Conservation (phyloP, 768 basidiomycete species). For the Termitomyces sp. region DNA sequence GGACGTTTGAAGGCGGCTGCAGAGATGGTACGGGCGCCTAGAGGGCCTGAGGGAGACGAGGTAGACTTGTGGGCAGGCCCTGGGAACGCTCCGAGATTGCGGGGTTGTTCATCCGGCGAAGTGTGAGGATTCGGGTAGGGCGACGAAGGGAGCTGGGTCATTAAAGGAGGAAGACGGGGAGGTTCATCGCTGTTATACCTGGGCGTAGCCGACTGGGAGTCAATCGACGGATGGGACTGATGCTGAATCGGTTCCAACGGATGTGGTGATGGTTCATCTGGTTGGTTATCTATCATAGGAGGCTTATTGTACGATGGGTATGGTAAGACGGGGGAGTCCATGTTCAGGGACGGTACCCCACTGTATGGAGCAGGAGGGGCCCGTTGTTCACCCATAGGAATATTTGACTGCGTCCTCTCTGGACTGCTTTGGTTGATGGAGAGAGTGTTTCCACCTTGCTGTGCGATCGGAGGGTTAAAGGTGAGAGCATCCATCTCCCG, state of each 20-base stretch:
- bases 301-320: conserved; percentile 16
- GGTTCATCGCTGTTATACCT: conserved; percentile 1
- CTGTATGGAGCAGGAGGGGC: conserved; percentile 35
- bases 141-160: conserved; percentile 2
- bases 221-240: conserved; percentile 2
- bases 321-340: conserved; percentile 21
- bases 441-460: conserved; percentile 12
- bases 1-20: conserved; percentile 71
- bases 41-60: conserved; percentile 17
- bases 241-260: conserved; percentile 2
- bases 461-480: conserved; percentile 19
- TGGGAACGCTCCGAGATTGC: conserved; percentile 16
- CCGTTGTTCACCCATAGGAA: conserved; percentile 12
- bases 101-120: conserved; percentile 31
- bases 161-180: conserved; percentile 8
- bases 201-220: neutral
- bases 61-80: conserved; percentile 12
- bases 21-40: conserved; percentile 57
- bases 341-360: conserved; percentile 27
- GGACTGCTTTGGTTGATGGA: conserved; percentile 13
- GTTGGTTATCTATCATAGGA: neutral
- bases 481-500: conserved; percentile 58
- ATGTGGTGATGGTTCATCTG: neutral
- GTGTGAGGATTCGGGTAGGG: conserved; percentile 27
- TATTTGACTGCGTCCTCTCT: neutral